A percentile compares a stretch with the other conserved stretches of the same genome.
phyloP scores from a whole-genome alignment of 768 basidiomycete genomes.

The Mrakia gelida region DNA sequence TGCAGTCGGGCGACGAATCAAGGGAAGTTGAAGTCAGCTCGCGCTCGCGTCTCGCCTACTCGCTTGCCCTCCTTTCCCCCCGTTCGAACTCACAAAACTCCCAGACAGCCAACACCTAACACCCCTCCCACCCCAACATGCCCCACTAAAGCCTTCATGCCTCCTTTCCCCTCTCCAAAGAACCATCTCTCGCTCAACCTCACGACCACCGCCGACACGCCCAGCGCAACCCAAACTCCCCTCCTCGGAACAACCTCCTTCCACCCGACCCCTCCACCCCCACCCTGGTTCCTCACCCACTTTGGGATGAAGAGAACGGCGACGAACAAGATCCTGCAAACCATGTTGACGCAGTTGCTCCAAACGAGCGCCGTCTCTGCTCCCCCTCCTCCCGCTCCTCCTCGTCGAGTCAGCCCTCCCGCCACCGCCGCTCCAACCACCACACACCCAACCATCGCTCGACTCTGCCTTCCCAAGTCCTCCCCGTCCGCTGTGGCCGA shows the following conservation, averaged over 20 bases:
- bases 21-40: neutral
- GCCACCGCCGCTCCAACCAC: conserved; percentile 58
- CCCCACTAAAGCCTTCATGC: neutral
- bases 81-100: neutral
- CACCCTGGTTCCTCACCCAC: neutral
- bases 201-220: conserved; percentile 54
- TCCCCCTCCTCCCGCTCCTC: conserved; percentile 48
- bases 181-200: conserved; percentile 67
- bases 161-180: conserved; percentile 41
- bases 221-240: conserved; percentile 17
- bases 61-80: neutral
- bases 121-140: conserved; percentile 31
- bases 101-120: conserved; percentile 16
- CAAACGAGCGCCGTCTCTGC: conserved; percentile 49
- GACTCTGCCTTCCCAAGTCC: conserved; percentile 63
- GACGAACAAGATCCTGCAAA: conserved; percentile 34
- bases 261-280: neutral
- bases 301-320: neutral
- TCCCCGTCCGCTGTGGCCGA: conserved; percentile 65
- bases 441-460: conserved; percentile 78
- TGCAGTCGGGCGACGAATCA: neutral
- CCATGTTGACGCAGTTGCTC: conserved; percentile 40
- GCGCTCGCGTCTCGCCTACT: neutral
- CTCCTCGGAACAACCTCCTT: conserved; percentile 12
- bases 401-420: conserved; percentile 45